Evolutionary conservation across 495 filamentous ascomycete genomes (phyloP).

Genomic region (Neurospora discreta): DNA sequence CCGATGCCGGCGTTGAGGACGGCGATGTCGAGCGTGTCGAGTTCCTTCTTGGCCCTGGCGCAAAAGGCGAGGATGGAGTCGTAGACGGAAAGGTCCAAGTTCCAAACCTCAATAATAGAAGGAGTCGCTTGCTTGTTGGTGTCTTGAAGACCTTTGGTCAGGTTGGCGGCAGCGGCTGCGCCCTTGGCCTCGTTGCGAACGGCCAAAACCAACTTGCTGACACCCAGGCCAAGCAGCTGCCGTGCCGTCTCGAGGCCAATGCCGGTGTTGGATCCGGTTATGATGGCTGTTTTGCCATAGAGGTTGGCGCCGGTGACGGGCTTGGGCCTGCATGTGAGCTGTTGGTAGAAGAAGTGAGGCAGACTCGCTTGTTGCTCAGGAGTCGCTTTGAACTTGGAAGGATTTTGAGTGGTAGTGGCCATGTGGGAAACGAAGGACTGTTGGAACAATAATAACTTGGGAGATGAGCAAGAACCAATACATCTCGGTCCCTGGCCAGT

Average conservation of each 20-base stretch:
- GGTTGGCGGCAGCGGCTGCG: not conserved
- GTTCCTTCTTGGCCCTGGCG: constrained; percentile 16
- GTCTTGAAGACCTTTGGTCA: not conserved
- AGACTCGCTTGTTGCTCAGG: not conserved
- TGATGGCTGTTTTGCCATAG: constrained; percentile 33
- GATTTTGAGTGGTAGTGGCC: not conserved
- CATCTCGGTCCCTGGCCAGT: not conserved
- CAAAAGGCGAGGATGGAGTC: constrained; percentile 30
- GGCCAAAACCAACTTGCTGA: constrained; percentile 8
- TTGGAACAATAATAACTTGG: not conserved
- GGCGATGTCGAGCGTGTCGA: constrained; percentile 33
- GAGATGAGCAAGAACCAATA: not conserved
- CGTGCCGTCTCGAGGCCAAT: constrained; percentile 37
- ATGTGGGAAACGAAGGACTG: not conserved
- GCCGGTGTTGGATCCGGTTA: constrained; percentile 43
- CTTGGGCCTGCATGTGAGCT: not conserved
- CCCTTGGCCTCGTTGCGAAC: constrained; percentile 10
- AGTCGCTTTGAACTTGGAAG: not conserved
- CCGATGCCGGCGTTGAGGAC: constrained; percentile 39
- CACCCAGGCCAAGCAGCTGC: constrained; percentile 18
- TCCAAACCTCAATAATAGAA: constrained; percentile 35
- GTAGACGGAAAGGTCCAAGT: constrained; percentile 40
- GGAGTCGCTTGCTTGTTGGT: not conserved
- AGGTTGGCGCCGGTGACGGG: not conserved
- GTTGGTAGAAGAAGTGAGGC: not conserved